A percentile compares a stretch with the other conserved stretches of the same genome.
These are phyloP conservation scores for Eucalyptus cladocalyx DNA, from an alignment of 345 rosid species.

Conservation along the genomic window DNA sequence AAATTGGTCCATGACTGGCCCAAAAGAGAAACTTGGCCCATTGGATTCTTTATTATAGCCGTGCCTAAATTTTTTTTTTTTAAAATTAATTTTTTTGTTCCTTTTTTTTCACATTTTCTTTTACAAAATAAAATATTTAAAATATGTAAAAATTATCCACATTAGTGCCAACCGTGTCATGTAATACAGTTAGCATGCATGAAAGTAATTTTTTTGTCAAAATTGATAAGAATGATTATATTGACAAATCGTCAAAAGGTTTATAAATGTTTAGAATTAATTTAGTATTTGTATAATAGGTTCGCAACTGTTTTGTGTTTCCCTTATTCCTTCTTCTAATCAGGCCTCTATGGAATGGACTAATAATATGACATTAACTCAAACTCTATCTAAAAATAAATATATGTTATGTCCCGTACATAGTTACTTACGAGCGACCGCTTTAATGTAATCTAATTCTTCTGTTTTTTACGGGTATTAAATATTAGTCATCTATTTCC, in stretches of 20 bases:
- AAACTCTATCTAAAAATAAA: neutral
- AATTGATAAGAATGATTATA: rapidly evolving
- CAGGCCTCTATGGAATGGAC: neutral
- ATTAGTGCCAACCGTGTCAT: rapidly evolving
- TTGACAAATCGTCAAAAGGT: no score
- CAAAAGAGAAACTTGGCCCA: neutral
- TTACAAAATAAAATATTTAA: no score
- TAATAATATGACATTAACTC: neutral
- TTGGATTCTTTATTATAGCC: neutral
- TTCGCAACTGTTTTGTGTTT: neutral
- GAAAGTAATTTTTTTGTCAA: no score
- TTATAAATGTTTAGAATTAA: no score
- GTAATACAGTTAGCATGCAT: rapidly evolving
- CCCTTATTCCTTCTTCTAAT: neutral
- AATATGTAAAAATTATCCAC: rapidly evolving
- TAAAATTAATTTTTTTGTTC: no score
- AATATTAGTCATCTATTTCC: neutral
- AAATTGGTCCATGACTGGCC: neutral
- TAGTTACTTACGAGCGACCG: neutral
- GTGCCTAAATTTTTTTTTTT: neutral
- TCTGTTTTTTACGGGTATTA: rapidly evolving
- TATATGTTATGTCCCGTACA: neutral
- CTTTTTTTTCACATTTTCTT: no score
- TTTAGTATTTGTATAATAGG: no score
- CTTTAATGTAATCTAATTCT: neutral